A percentile compares a stretch with the other conserved stretches of the same genome.
phyloP scores from a whole-genome alignment of 257 asterid genomes.

The Mentha longifolia region DNA sequence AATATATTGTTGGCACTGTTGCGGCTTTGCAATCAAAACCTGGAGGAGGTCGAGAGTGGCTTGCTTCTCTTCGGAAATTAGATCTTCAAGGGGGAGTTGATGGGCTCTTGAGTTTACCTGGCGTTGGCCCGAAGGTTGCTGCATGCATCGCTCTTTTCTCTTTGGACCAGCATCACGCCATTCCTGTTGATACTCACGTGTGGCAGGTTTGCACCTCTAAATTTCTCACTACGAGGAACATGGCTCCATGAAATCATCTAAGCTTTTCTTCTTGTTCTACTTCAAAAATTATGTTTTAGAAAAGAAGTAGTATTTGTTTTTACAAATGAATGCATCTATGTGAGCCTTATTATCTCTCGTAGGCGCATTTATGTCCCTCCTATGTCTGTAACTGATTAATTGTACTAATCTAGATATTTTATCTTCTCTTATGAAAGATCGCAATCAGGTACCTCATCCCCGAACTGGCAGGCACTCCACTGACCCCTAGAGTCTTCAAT shows the following conservation, averaged over 20 bases:
- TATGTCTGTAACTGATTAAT: background rate
- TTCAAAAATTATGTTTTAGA: background rate
- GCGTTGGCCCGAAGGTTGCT: constrained; percentile 99
- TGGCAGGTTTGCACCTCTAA: constrained; percentile 68
- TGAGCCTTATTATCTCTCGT: background rate
- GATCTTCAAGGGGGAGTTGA: constrained; percentile 74
- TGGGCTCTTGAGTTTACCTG: constrained; percentile 73
- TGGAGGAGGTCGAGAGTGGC: constrained; percentile 88
- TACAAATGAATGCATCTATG: constrained; percentile 6
- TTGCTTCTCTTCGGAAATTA: constrained; percentile 72
- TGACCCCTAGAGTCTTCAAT: constrained; percentile 62
- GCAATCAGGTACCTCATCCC: constrained; percentile 91
- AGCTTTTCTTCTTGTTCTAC: constrained; percentile 13
- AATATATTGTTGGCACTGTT: constrained; percentile 85
- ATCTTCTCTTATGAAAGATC: constrained; percentile 51
- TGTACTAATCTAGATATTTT: background rate
- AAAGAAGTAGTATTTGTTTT: background rate
- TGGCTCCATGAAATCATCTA: background rate
- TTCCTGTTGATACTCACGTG: constrained; percentile 97
- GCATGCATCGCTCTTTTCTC: constrained; percentile 95
- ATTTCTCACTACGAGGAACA: background rate
- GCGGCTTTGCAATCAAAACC: constrained; percentile 78
- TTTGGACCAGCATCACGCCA: constrained; percentile 92
- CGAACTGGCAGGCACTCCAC: constrained; percentile 79
- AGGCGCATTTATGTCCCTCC: too few relatives aligned